Evolutionary conservation across 108 stramenopile species (phyloP), one percentile per base, ranked within the genome.

Genomic region (Skeletonema menzelii): DNA sequence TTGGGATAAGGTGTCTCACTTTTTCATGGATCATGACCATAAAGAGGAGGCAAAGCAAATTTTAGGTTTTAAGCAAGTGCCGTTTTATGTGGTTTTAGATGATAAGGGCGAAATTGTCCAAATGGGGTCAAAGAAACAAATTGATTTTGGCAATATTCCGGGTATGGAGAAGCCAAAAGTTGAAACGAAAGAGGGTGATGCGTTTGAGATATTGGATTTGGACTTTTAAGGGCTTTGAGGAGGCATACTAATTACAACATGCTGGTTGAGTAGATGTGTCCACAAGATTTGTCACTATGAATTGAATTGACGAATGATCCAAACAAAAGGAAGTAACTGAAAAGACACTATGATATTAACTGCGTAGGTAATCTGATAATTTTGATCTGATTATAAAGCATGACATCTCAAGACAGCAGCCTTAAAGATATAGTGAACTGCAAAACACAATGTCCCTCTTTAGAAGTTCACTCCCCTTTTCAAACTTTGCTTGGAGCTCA

Each of bases 401-500:
- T n/a, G 14, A 4, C 3, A 42, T 42, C 40, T 42, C 3, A 42
- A 42, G 40, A 42, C 22, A 1, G 2, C 27, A 24, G 20, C 24
- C 14, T 77, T 87, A 98, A 12, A 97, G 69, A 66, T 98, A 97
- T 37, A 97, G 79, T n/a, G 92, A 93, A 46, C 88, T 94, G 73
- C 97, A 97, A 59, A 99, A 99, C 7, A 99, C 98, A 75, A 99
- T 99, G 67, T 98, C 99, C 28, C 99, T 87, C 63, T 96, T 94
- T 67, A 99, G 85, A 17, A 91, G 83, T 55, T 96, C 95, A 66
- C 95, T 85, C 27, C 96, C 98, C 66, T 95, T 92, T 60, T 91
- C 93, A 65, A 99, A 99, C 84, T 97, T 98, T 15, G 82, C 81
- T 72, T 95, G 82, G 17, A 99, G 85, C 72, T 97, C 96, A 8